A percentile compares a stretch with the other conserved stretches of the same genome.
Conservation (phyloP, 139 green algal genomes). For the Yamagishiella unicocca region DNA sequence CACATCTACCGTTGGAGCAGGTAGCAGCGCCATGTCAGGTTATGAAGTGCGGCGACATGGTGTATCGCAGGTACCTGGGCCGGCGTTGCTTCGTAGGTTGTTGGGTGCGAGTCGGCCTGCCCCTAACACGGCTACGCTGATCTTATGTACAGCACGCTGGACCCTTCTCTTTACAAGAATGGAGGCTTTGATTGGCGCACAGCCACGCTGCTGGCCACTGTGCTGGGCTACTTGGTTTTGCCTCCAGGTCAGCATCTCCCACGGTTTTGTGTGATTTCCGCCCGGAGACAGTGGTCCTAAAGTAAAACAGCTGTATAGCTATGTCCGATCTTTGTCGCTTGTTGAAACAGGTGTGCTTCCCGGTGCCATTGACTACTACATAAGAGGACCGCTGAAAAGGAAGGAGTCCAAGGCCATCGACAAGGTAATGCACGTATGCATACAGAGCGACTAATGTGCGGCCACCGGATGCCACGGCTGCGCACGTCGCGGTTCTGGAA, state of each 20-base stretch:
- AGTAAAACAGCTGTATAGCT: background rate
- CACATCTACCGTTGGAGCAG: constrained; percentile 74
- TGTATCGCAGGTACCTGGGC: constrained; percentile 83
- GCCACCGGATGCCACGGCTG: too few relatives aligned
- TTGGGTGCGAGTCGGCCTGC: background rate
- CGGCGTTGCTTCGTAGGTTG: constrained; percentile 13
- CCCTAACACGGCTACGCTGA: background rate
- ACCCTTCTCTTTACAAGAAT: constrained; percentile 87
- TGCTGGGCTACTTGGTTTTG: constrained; percentile 74
- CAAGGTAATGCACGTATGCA: constrained; percentile 38
- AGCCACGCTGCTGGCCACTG: constrained; percentile 63
- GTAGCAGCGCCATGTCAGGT: constrained; percentile 85
- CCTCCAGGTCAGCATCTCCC: constrained; percentile 68
- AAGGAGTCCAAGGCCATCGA: constrained; percentile 28
- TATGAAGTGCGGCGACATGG: constrained; percentile 91
- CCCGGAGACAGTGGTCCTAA: background rate
- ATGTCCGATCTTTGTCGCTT: background rate
- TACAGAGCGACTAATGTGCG: background rate
- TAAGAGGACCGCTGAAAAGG: constrained; percentile 74
- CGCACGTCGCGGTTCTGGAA: too few relatives aligned
- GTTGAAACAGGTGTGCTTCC: constrained; percentile 76
- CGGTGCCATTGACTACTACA: constrained; percentile 88
- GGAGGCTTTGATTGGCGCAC: constrained; percentile 74
- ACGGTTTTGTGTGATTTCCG: background rate
- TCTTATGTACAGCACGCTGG: constrained; percentile 80